Percentiles rank a stretch among this genome's conserved stretches.
Conservation (phyloP, 164 flowering plant genomes). For the Magnolia kwangsiensis region DNA sequence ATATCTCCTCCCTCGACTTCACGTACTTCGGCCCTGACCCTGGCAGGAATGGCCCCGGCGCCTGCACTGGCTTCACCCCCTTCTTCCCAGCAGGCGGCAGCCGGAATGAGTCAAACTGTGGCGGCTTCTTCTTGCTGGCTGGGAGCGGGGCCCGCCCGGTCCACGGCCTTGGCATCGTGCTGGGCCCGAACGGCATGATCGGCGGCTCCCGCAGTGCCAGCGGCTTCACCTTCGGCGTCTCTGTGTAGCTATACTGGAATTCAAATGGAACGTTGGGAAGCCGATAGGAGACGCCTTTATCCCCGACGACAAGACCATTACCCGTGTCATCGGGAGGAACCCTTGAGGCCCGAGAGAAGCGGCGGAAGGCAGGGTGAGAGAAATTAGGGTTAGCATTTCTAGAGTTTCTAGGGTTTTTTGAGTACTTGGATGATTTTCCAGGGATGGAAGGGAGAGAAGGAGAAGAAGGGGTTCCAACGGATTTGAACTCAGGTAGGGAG, state of each 20-base stretch:
- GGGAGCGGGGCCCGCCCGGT: conserved; percentile 19
- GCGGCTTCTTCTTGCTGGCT: conserved; percentile 15
- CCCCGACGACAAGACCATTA: neutral
- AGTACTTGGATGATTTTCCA: conserved; percentile 66
- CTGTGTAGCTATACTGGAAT: conserved; percentile 23
- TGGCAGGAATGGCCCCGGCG: conserved; percentile 76
- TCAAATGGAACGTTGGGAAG: conserved; percentile 17
- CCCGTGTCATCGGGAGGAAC: neutral
- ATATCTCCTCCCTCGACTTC: conserved; percentile 25
- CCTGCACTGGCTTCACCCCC: conserved; percentile 87
- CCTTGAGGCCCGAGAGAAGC: conserved; percentile 1
- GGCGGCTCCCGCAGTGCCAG: conserved; percentile 15
- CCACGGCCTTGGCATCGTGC: conserved; percentile 21
- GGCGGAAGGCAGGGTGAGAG: conserved; percentile 25
- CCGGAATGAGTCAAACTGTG: conserved; percentile 14
- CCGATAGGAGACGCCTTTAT: conserved; percentile 6
- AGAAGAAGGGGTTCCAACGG: conserved; percentile 69
- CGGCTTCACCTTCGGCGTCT: conserved; percentile 21
- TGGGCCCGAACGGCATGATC: conserved; percentile 16
- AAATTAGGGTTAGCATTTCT: neutral
- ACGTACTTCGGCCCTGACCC: conserved; percentile 59
- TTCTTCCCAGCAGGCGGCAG: conserved; percentile 45
- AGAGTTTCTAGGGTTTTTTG: conserved; percentile 28
- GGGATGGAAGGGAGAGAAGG: conserved; percentile 78
- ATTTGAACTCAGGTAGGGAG: conserved; percentile 34